Evolutionary conservation across 2,329 filamentous ascomycete species (phyloP), one percentile per base, ranked within the genome.

Genomic region (Pleurostoma richardsiae): DNA sequence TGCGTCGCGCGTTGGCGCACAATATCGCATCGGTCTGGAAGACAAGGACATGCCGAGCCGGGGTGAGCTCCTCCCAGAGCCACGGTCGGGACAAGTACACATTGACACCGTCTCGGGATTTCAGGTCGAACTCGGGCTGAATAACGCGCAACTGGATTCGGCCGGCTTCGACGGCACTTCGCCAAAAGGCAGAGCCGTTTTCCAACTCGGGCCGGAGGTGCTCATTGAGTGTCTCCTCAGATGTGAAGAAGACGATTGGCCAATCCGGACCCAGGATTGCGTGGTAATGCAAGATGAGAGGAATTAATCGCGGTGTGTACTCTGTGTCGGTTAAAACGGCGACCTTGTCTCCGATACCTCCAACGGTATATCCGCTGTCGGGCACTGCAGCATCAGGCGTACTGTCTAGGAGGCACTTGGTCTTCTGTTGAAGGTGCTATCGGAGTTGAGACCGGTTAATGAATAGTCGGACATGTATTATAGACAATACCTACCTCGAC

Each of bases 21-120:
- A 66, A 47, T 49, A 66, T 63, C 6, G 59, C 59, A 49, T 66
- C 63, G 39, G 60, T 56, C 40, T 65, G 60, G 50, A 66, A 66
- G 29, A 65, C 52, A n/a, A 66, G 44, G 1, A 66, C 56, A 44
- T 63, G 52, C 38, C 62, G 58, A 5, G 59, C 56, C 3, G 63
- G 62, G 6, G 55, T 58, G 26, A 66, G 53, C 33, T 55, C 49
- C 36, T 64, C 58, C 62, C 62, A 66, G 29, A 62, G 47, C 28
- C 61, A 60, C 19, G 60, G 62, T 31, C 52, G 48, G 6, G 62
- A 56, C 47, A 66, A 55, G 41, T 62, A 66, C 4, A 48, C 41
- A 42, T 52, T 47, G 49, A 64, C 39, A 56, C 54, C 10, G 52
- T 52, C 38, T 53, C 56, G 33, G 29, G 30, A 7, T 3, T 40